phyloP scores from a whole-genome alignment of 176 grass and related monocot species.

The Triticum turgidum region DNA sequence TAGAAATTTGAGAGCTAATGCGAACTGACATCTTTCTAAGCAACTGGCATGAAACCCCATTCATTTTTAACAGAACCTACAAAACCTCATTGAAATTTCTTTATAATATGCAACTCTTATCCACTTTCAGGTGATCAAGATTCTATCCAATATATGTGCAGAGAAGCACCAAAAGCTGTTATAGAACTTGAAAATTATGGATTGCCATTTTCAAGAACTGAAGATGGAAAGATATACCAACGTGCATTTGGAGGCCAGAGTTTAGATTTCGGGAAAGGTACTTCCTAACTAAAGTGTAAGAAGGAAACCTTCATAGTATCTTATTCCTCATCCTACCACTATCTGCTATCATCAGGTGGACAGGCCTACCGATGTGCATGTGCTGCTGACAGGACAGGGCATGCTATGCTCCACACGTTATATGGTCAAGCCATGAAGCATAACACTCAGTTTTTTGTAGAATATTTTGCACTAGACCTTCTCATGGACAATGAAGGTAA shows the following conservation, averaged over 20 bases:
- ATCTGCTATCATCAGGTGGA: slow-evolving; percentile 11
- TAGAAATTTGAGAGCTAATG: slow-evolving; percentile 20
- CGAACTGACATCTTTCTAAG: background rate
- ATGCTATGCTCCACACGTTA: slow-evolving; percentile 91
- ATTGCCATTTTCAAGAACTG: slow-evolving; percentile 94
- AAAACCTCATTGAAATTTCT: background rate
- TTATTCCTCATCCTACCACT: slow-evolving; percentile 3
- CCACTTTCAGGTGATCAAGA: slow-evolving; percentile 84
- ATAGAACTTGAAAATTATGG: slow-evolving; percentile 99
- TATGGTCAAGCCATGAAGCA: slow-evolving; percentile 99
- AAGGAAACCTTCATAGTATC: background rate
- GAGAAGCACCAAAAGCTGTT: slow-evolving; percentile 99
- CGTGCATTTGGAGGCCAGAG: slow-evolving; percentile 98
- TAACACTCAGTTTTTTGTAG: slow-evolving; percentile 91
- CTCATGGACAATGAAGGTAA: slow-evolving; percentile 67
- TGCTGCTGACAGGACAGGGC: slow-evolving; percentile 96
- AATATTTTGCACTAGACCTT: slow-evolving; percentile 79
- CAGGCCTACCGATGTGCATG: slow-evolving; percentile 14
- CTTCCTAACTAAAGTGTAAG: slow-evolving; percentile 4
- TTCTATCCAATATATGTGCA: slow-evolving; percentile 99
- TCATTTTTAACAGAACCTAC: background rate
- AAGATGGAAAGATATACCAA: slow-evolving; percentile 99
- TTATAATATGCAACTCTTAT: background rate
- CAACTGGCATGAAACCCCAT: background rate
- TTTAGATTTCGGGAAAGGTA: slow-evolving; percentile 98